phyloP scores from a whole-genome alignment of 2,329 filamentous ascomycete genomes.

The Berkeleyomyces rouxiae region DNA sequence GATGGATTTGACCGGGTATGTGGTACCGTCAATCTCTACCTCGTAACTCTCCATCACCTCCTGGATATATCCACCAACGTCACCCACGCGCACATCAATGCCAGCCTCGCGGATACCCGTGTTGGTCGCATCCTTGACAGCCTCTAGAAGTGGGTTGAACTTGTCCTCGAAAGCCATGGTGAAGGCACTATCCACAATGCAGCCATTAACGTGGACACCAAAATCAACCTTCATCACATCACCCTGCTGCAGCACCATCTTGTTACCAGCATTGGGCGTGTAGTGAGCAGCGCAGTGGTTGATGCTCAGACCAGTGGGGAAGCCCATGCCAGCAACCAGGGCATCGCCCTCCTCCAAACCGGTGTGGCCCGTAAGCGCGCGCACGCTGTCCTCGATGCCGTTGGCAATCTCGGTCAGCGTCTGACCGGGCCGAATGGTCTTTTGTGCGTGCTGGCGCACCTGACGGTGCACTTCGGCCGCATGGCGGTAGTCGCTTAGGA shows the following conservation, averaged over 20 bases:
- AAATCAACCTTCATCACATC: slow-evolving; percentile 77
- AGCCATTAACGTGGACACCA: slow-evolving; percentile 63
- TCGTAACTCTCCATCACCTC: slow-evolving; percentile 68
- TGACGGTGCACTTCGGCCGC: slow-evolving; percentile 63
- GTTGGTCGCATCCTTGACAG: slow-evolving; percentile 62
- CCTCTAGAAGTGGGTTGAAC: slow-evolving; percentile 58
- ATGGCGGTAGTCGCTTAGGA: slow-evolving; percentile 57
- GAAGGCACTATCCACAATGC: slow-evolving; percentile 69
- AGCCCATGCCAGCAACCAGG: slow-evolving; percentile 58
- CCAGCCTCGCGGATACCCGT: slow-evolving; percentile 71
- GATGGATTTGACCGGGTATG: slow-evolving; percentile 53
- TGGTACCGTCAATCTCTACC: slow-evolving; percentile 50
- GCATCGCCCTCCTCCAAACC: slow-evolving; percentile 59
- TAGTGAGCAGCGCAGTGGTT: slow-evolving; percentile 69
- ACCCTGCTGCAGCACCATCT: slow-evolving; percentile 51
- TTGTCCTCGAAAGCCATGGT: slow-evolving; percentile 59
- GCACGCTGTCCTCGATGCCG: slow-evolving; percentile 63
- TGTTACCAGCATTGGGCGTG: slow-evolving; percentile 64
- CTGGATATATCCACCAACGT: slow-evolving; percentile 55
- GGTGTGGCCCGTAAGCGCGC: slow-evolving; percentile 52
- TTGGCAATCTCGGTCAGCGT: slow-evolving; percentile 60
- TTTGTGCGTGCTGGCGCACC: slow-evolving; percentile 60
- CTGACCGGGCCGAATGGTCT: slow-evolving; percentile 59
- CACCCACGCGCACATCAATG: slow-evolving; percentile 61
- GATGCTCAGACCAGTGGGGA: slow-evolving; percentile 61